Conservation (phyloP, 2,329 filamentous ascomycete genomes). For the Alternaria triticimaculans region DNA sequence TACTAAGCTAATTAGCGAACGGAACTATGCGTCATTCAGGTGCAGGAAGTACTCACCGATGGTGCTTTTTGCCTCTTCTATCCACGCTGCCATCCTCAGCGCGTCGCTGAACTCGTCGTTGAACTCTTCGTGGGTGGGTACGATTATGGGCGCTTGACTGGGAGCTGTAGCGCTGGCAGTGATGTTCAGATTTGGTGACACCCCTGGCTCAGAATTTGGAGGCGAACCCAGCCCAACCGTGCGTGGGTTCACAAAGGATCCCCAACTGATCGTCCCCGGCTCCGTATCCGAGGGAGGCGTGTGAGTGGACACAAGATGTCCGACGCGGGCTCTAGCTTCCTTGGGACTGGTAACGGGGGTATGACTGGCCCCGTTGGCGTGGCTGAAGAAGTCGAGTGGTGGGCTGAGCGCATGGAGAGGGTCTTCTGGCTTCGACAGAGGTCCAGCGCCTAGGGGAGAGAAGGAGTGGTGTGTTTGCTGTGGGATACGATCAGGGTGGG, state of each 20-base stretch:
- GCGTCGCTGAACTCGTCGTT: conserved; percentile 26
- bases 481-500: conserved; percentile 52
- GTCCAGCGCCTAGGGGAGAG: conserved; percentile 44
- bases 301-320: conserved; percentile 50
- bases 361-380: conserved; percentile 26
- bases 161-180: conserved; percentile 28
- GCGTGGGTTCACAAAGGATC: conserved; percentile 44
- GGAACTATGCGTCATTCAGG: background rate
- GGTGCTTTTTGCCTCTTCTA: conserved; percentile 36
- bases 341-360: conserved; percentile 24
- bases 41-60: conserved; percentile 37
- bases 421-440: conserved; percentile 49
- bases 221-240: conserved; percentile 50
- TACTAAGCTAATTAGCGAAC: conserved; percentile 31
- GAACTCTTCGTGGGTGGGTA: conserved; percentile 25
- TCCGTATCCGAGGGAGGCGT: conserved; percentile 57
- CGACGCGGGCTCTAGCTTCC: conserved; percentile 31
- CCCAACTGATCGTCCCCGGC: conserved; percentile 50
- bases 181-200: conserved; percentile 36
- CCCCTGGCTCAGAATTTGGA: conserved; percentile 47
- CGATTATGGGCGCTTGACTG: conserved; percentile 33
- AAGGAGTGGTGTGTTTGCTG: conserved; percentile 35
- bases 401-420: conserved; percentile 50
- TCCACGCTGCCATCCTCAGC: conserved; percentile 40
- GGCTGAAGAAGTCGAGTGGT: conserved; percentile 25